These are phyloP conservation scores for Sarocladiaceae sp. DNA, from an alignment of 2,329 filamentous ascomycete genomes.

Conservation along the genomic window DNA sequence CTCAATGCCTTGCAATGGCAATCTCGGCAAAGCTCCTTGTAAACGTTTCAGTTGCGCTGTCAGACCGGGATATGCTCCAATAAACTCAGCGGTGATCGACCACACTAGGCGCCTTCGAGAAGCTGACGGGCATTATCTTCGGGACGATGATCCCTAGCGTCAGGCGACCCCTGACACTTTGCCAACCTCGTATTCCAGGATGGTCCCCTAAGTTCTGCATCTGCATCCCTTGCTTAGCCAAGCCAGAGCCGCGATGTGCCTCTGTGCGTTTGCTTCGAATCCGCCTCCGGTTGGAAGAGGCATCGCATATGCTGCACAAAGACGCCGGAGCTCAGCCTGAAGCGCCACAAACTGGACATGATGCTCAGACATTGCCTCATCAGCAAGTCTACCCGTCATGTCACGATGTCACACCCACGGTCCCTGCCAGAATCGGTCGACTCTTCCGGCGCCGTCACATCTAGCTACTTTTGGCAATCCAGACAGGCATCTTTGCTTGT, in stretches of 20 bases:
- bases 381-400: background rate
- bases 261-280: background rate
- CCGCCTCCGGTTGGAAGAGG: background rate
- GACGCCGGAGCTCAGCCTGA: background rate
- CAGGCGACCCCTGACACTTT: background rate
- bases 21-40: background rate
- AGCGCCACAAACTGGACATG: background rate
- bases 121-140: background rate
- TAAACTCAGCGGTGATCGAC: too few species aligned
- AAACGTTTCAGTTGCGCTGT: background rate
- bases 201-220: too few species aligned
- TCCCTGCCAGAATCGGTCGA: background rate
- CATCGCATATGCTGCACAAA: background rate
- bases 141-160: constrained; percentile 7
- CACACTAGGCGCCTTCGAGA: background rate
- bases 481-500: background rate
- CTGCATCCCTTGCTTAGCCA: background rate
- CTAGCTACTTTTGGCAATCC: background rate
- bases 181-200: constrained; percentile 5
- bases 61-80: background rate
- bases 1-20: too few species aligned
- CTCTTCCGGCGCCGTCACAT: background rate
- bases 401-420: background rate
- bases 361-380: background rate
- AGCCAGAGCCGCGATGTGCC: background rate